phyloP scores from a whole-genome alignment of 371 early-diverging fungal species.

The Cokeromyces recurvatus region DNA sequence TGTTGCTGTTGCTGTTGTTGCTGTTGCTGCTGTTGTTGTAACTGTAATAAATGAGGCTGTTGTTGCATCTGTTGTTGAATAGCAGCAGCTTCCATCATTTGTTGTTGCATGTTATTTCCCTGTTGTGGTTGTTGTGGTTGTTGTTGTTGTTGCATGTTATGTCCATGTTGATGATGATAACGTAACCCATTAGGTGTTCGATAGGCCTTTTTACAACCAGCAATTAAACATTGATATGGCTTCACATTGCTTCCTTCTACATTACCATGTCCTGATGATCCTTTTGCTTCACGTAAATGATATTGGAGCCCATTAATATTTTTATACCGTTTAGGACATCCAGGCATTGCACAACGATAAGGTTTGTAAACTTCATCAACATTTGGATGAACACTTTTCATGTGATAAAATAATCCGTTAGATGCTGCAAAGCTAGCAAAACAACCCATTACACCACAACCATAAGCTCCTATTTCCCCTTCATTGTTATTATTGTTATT shows the following conservation, averaged over 20 bases:
- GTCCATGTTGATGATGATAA: conserved; percentile 39
- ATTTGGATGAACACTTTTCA: conserved; percentile 58
- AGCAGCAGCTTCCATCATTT: conserved; percentile 1
- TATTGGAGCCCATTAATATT: conserved; percentile 96
- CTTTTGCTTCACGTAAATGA: conserved; percentile 80
- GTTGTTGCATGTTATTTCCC: not conserved
- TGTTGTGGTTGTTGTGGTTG: conserved; percentile 8
- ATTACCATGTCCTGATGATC: conserved; percentile 45
- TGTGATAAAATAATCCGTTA: conserved; percentile 61
- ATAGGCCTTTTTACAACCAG: conserved; percentile 47
- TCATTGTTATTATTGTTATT: conserved; percentile 3
- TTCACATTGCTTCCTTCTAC: conserved; percentile 15
- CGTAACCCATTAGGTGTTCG: conserved; percentile 38
- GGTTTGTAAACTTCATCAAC: conserved; percentile 47
- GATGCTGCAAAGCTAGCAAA: conserved; percentile 55
- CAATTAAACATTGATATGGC: conserved; percentile 33
- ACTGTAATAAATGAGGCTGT: conserved; percentile 1
- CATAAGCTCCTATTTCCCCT: conserved; percentile 53
- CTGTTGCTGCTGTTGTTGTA: conserved; percentile 13
- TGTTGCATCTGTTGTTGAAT: conserved; percentile 5
- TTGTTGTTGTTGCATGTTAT: conserved; percentile 17
- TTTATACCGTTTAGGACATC: conserved; percentile 89
- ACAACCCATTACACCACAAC: conserved; percentile 64
- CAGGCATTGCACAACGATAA: conserved; percentile 77
- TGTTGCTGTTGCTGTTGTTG: not conserved